Evolutionary conservation across 768 basidiomycete genomes (phyloP).

Genomic region (Mycena venus): DNA sequence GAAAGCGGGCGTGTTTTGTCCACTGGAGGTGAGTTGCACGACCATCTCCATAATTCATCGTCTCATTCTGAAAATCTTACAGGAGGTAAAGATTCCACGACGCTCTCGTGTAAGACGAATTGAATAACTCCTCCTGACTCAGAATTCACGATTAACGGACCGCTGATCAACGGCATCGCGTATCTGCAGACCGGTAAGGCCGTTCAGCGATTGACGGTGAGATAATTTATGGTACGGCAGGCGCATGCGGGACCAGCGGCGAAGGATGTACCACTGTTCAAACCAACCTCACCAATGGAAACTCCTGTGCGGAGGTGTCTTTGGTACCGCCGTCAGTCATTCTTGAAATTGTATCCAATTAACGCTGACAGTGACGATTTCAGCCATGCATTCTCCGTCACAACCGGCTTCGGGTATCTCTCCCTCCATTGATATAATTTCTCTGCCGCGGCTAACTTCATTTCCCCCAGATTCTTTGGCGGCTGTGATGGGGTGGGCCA

Average conservation of each 20-base stretch:
- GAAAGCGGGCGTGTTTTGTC: neutral
- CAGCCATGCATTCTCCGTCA: neutral
- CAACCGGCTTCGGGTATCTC: neutral
- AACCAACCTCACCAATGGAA: neutral
- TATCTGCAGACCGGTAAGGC: neutral
- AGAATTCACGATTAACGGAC: neutral
- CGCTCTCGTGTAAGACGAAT: neutral
- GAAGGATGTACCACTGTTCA: neutral
- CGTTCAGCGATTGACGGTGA: neutral
- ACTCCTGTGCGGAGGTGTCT: neutral
- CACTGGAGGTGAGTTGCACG: neutral
- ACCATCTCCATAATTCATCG: neutral
- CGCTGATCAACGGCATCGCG: neutral
- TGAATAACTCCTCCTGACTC: neutral
- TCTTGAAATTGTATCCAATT: too few relatives aligned
- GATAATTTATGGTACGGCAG: neutral
- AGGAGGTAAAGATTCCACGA: neutral
- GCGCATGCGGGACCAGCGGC: neutral
- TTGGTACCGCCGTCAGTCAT: neutral
- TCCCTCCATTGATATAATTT: neutral
- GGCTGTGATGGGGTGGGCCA: neutral
- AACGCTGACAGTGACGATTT: neutral
- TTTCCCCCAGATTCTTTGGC: neutral
- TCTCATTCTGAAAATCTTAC: neutral
- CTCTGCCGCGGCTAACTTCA: neutral